Percentiles rank a stretch among this genome's conserved stretches.
Evolutionary conservation across 176 grass and related monocot species (phyloP).

Genomic region (Panicum miliaceum): DNA sequence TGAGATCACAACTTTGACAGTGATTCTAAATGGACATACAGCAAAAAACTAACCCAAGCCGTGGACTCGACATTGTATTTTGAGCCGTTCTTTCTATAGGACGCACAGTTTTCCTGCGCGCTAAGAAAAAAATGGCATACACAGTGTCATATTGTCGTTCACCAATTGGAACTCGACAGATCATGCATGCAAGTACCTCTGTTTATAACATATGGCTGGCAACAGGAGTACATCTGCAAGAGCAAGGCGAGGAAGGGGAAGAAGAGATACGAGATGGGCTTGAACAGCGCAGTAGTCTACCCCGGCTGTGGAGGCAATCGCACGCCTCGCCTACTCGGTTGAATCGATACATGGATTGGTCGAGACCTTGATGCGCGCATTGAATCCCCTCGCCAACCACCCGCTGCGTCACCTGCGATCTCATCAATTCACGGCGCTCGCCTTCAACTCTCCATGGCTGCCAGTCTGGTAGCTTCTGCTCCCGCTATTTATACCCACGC

Average conservation of each 20-base stretch:
- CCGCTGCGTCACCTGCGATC: constrained; percentile 41
- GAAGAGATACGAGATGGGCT: not conserved
- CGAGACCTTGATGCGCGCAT: constrained; percentile 14
- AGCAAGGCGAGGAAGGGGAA: not conserved
- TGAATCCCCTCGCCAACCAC: constrained; percentile 54
- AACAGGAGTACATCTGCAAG: not conserved
- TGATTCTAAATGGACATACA: not conserved
- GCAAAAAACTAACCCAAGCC: too few species aligned
- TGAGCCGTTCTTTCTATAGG: too few species aligned
- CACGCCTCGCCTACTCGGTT: not conserved
- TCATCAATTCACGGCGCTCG: constrained; percentile 47
- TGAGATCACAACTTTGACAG: not conserved
- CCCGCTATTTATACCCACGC: constrained; percentile 46
- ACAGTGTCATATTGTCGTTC: not conserved
- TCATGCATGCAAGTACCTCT: not conserved
- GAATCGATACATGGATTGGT: not conserved
- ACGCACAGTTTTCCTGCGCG: too few species aligned
- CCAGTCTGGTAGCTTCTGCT: constrained; percentile 44
- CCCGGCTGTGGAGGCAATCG: not conserved
- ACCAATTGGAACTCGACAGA: not conserved
- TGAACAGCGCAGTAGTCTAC: not conserved
- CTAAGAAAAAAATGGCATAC: too few species aligned
- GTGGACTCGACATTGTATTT: too few species aligned
- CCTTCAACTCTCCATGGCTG: constrained; percentile 51
- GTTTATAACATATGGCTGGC: not conserved